Base-by-base conservation (phyloP, 2,329 filamentous ascomycete species). In the Colletotrichum gigasporum region DNA sequence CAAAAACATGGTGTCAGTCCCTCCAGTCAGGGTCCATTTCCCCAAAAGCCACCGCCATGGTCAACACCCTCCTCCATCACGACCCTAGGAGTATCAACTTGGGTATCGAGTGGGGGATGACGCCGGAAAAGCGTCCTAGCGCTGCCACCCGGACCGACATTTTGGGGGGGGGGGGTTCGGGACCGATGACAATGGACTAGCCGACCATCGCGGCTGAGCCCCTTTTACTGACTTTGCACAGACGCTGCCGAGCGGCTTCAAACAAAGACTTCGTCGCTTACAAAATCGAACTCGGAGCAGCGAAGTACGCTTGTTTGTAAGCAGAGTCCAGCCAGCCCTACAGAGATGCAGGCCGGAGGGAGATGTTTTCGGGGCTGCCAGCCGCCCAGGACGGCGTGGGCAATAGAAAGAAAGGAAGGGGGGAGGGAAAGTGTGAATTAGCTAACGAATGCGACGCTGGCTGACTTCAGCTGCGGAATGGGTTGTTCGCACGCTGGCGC, bases 21-120 rank as follows among this genome's bases (percentile, higher is more conserved):
- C 39, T 35, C 22, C 24, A 44, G 18, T 37, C 32, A 41, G 59
- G 42, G 53, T 32, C 20, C 12, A 28, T 18, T 37, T 45, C 20
- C 4, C 26, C 47, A n/a, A 45, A 60, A 63, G 60, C 60, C 60
- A 63, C 55, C 60, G 60, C 60, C 37, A 60, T 41, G 60, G 53
- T 35, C 55, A 22, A 53, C 24, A 16, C 11, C 35, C n/a, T n/a
- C 22, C 37, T 24, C 39, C 55, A 59, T 63, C 55, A 60, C 39
- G 55, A 62, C 41, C 32, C 26, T 20, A 26, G 53, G 30, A 37
- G 59, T 45, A 28, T 56, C 59, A 63, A 24, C 50, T 45, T 35
- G 24, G 18, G 30, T 32, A 30, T 52, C 16, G 18, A 60, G 55
- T 42, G 55, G 30, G 47, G 56, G 41, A 53, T 60, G 60, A 53